Conservation (phyloP, 768 basidiomycete genomes). For the Xerocomus potaroensis region DNA sequence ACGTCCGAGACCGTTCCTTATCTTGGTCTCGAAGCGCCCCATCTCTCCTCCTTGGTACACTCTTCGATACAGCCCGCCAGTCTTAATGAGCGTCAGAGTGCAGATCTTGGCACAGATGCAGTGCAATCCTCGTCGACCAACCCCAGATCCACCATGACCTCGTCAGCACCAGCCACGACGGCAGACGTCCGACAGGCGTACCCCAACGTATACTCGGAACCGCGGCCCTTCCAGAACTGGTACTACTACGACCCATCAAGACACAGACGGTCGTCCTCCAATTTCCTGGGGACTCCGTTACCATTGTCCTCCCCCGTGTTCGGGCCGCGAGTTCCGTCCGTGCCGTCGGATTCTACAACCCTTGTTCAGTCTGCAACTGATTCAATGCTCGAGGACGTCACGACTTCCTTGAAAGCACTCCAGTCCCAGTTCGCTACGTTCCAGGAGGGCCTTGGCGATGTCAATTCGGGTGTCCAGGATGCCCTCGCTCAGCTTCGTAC, state of each 20-base stretch:
- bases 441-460: slow-evolving; percentile 2
- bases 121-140: background rate
- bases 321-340: background rate
- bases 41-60: no score
- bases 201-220: background rate
- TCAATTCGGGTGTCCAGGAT: slow-evolving; percentile 15
- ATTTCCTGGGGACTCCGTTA: background rate
- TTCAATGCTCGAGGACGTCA: background rate
- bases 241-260: slow-evolving; percentile 2
- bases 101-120: background rate
- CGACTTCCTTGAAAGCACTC: slow-evolving; percentile 2
- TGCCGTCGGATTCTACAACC: background rate
- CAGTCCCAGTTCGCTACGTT: slow-evolving; percentile 15
- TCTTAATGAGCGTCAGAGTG: background rate
- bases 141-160: background rate
- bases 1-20: no score
- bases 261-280: background rate
- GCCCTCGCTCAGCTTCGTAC: slow-evolving; percentile 14
- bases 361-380: background rate
- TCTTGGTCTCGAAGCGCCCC: background rate
- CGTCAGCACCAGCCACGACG: background rate
- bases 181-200: background rate
- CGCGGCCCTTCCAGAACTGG: background rate
- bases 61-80: background rate
- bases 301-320: background rate